Conservation (phyloP, 2,329 filamentous ascomycete species). For the Graphiopsis chlorocephala region DNA sequence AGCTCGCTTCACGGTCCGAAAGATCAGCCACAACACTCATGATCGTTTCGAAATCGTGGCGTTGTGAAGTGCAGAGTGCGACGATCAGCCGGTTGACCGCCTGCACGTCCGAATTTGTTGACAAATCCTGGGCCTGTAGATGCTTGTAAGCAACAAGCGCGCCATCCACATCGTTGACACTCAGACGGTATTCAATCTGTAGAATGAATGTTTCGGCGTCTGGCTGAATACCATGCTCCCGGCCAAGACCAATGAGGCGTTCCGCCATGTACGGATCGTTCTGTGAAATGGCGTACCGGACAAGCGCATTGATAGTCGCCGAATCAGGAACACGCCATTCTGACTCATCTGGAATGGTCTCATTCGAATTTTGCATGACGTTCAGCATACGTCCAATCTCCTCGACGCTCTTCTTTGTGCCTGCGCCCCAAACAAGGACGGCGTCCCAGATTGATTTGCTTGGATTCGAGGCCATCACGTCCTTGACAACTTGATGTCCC, state of each 20-base stretch:
- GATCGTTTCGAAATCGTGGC: slow-evolving; percentile 67
- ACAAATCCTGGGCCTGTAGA: slow-evolving; percentile 56
- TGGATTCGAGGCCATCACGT: slow-evolving; percentile 29
- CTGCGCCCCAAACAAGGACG: slow-evolving; percentile 71
- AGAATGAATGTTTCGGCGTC: slow-evolving; percentile 70
- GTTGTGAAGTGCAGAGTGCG: slow-evolving; percentile 60
- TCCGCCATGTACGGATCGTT: slow-evolving; percentile 71
- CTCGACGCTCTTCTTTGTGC: slow-evolving; percentile 68
- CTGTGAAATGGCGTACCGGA: slow-evolving; percentile 68
- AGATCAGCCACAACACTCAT: slow-evolving; percentile 70
- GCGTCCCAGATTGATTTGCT: slow-evolving; percentile 60
- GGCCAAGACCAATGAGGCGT: slow-evolving; percentile 66
- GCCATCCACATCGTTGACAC: slow-evolving; percentile 67
- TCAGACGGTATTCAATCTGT: slow-evolving; percentile 73
- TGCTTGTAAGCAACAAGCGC: slow-evolving; percentile 64
- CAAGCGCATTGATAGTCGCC: slow-evolving; percentile 71
- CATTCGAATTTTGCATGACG: slow-evolving; percentile 51
- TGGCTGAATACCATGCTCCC: slow-evolving; percentile 62
- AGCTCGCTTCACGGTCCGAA: slow-evolving; percentile 64
- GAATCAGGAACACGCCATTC: slow-evolving; percentile 58
- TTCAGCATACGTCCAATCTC: slow-evolving; percentile 71
- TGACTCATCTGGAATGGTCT: slow-evolving; percentile 39
- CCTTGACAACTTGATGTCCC: slow-evolving; percentile 58
- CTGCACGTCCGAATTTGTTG: slow-evolving; percentile 58
- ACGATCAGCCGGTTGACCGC: slow-evolving; percentile 70